Conservation (phyloP, 179 eudicot species). For the Monotropa hypopitys region DNA sequence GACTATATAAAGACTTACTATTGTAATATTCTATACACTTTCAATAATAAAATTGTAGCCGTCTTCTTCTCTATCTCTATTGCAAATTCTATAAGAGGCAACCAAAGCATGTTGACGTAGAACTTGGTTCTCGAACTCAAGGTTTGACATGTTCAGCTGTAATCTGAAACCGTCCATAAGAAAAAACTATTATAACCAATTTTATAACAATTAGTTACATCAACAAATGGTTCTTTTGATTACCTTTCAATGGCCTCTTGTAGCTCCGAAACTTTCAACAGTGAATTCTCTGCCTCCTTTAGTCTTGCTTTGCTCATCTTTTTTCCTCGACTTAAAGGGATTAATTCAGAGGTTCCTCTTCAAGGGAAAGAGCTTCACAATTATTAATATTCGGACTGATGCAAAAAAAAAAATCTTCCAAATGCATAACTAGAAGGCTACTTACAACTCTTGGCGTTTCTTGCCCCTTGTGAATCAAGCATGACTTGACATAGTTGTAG, state of each 20-base stretch:
- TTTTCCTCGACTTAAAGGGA: too few relatives aligned
- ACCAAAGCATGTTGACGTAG: slow-evolving; percentile 87
- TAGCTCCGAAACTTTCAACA: slow-evolving; percentile 24
- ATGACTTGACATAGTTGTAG: slow-evolving; percentile 24
- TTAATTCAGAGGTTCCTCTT: too few relatives aligned
- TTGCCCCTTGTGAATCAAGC: slow-evolving; percentile 36
- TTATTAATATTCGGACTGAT: too few relatives aligned
- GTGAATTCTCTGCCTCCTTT: slow-evolving; percentile 41
- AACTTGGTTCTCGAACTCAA: slow-evolving; percentile 95
- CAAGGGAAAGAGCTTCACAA: too few relatives aligned
- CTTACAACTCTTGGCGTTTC: slow-evolving; percentile 58
- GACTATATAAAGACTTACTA: too few relatives aligned
- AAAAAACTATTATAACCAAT: background rate
- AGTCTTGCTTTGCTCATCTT: slow-evolving; percentile 30
- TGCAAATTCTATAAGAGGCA: too few relatives aligned
- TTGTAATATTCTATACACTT: too few relatives aligned
- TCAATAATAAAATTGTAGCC: too few relatives aligned
- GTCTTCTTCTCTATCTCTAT: too few relatives aligned
- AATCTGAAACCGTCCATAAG: slow-evolving; percentile 41
- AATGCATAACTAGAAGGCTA: slow-evolving; percentile 2
- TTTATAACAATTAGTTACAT: background rate
- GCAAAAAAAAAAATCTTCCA: background rate
- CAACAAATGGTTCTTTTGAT: background rate
- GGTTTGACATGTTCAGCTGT: slow-evolving; percentile 67
- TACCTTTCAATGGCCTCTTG: slow-evolving; percentile 48